Base-by-base conservation (phyloP, 2,329 filamentous ascomycete genomes). In the Colletotrichum sp. region DNA sequence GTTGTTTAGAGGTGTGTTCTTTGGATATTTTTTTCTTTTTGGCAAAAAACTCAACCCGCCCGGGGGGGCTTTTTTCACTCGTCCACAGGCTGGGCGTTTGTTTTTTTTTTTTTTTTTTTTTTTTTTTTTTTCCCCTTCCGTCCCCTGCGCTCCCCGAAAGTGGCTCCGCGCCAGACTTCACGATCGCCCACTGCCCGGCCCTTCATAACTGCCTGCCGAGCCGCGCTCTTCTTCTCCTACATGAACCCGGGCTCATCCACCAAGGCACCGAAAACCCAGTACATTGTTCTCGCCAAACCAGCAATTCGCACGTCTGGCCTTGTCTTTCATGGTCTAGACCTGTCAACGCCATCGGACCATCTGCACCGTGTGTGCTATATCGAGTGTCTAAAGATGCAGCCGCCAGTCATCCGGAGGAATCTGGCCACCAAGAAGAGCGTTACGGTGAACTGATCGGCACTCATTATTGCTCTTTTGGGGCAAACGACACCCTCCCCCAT, bases 261-360 rank as follows among this genome's bases (percentile, higher is more conserved):
- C 24, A 22, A 12, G n/a, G 30, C 62, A 18, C 28, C n/a, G 13
- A 30, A 66, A 28, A 52, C n/a, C 57, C 16, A 48, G 24, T 26
- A 34, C 18, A 22, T 32, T 36, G 22, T 9, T 22, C 52, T 55
- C 26, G 26, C 28, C 59, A 28, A 39, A 32, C n/a, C 52, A 22
- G 59, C 39, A 18, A 16, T 44, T 59, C 30, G 16, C 63, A 57
- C 57, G 57, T 59, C 57, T 13, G 68, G 34, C 64, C 71, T 34
- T 48, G 57, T 64, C 73, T 57, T 67, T 65, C 64, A 26, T 32
- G 57, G 48, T 75, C 73, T 68, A 73, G 73, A 72, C 64, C 73
- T 64, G 57, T n/a, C 73, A 60, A 72, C 64, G 70, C 73, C 70
- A 73, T 75, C 73, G 70, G 24, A 73, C 70, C 73, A 68, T 44